A percentile compares a stretch with the other conserved stretches of the same genome.
Evolutionary conservation across 1,139 yeast genomes (phyloP).

Genomic region (Candida sp.): DNA sequence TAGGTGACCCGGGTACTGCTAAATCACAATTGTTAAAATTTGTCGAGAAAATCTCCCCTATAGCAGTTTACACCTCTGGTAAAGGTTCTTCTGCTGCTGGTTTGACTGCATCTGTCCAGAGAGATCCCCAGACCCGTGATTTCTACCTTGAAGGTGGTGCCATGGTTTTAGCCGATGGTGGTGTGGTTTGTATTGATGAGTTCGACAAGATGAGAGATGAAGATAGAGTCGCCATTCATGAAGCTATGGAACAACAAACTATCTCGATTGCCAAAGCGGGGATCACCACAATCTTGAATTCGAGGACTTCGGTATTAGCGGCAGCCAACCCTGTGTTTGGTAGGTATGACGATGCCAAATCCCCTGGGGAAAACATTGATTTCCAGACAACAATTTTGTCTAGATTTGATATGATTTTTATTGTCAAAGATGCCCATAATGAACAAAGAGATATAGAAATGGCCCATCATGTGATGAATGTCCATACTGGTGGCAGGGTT

Average conservation of each 20-base stretch:
- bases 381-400: constrained; percentile 96
- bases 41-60: constrained; percentile 93
- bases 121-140: constrained; percentile 85
- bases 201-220: constrained; percentile 99
- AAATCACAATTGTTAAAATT: constrained; percentile 93
- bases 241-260: constrained; percentile 99
- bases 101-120: constrained; percentile 95
- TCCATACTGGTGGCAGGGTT: constrained; percentile 75
- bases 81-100: constrained; percentile 99
- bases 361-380: constrained; percentile 98
- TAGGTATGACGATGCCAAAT: constrained; percentile 90
- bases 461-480: constrained; percentile 93
- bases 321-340: constrained; percentile 99
- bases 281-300: constrained; percentile 91
- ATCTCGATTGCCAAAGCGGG: constrained; percentile 99
- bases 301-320: constrained; percentile 94
- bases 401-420: constrained; percentile 97
- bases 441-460: constrained; percentile 82
- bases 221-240: constrained; percentile 98
- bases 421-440: constrained; percentile 93
- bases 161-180: constrained; percentile 98
- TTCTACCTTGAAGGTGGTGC: constrained; percentile 99
- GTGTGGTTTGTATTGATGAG: constrained; percentile 98
- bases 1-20: constrained; percentile 99
- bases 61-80: constrained; percentile 95